phyloP scores from a whole-genome alignment of 2,329 filamentous ascomycete genomes.

The Colletotrichum graminicola region DNA sequence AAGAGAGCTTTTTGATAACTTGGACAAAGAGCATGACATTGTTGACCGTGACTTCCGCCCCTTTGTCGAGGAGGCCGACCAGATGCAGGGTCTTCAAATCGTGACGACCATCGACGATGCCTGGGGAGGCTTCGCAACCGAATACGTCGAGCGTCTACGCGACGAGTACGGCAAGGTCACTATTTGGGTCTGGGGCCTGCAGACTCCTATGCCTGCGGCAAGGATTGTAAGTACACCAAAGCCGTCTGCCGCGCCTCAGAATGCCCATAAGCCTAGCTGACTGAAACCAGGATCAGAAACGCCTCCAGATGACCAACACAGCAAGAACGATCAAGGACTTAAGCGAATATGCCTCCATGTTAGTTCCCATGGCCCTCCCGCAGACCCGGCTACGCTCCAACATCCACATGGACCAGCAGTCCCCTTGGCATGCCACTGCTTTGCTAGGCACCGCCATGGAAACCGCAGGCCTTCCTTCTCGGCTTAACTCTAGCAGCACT shows the following conservation, averaged over 20 bases:
- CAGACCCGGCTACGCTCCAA: slow-evolving; percentile 68
- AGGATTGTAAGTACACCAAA: slow-evolving; percentile 20
- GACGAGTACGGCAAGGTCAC: slow-evolving; percentile 93
- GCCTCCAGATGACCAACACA: slow-evolving; percentile 77
- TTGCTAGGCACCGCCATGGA: slow-evolving; percentile 83
- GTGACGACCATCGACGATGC: slow-evolving; percentile 80
- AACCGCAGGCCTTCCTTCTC: slow-evolving; percentile 80
- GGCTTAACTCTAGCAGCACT: slow-evolving; percentile 66
- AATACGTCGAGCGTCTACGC: slow-evolving; percentile 80
- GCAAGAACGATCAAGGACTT: slow-evolving; percentile 79
- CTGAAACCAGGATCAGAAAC: slow-evolving; percentile 64
- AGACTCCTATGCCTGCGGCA: slow-evolving; percentile 63
- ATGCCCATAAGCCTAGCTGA: not conserved
- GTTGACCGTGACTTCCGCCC: slow-evolving; percentile 90
- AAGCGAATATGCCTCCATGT: slow-evolving; percentile 78
- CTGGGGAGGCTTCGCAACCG: slow-evolving; percentile 82
- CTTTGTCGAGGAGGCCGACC: slow-evolving; percentile 93
- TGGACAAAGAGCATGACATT: slow-evolving; percentile 86
- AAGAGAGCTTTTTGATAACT: slow-evolving; percentile 77
- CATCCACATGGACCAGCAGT: slow-evolving; percentile 70
- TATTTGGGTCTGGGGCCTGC: slow-evolving; percentile 88
- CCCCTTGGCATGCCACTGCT: slow-evolving; percentile 84
- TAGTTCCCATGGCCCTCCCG: slow-evolving; percentile 79
- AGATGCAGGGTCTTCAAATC: slow-evolving; percentile 88
- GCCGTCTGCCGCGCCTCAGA: not conserved